Conservation (phyloP, 2,329 filamentous ascomycete genomes). For the Xylariomycetidae sp. region DNA sequence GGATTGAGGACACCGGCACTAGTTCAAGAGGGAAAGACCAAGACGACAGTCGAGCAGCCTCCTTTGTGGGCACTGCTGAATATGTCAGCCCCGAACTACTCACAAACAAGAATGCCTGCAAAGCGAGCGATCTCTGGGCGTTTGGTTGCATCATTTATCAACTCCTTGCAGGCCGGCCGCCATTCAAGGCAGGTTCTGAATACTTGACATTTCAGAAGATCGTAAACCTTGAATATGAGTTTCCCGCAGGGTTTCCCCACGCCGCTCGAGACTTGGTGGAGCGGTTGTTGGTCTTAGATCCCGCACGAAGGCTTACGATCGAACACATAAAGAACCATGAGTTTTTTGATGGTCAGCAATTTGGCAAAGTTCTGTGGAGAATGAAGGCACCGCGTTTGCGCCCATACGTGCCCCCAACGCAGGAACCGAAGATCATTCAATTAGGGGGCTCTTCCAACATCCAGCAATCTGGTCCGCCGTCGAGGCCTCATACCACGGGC, state of each 20-base stretch:
- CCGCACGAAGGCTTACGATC: constrained; percentile 75
- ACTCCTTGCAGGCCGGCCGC: constrained; percentile 87
- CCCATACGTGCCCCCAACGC: constrained; percentile 71
- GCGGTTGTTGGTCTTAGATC: constrained; percentile 83
- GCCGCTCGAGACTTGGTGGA: constrained; percentile 87
- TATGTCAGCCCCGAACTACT: constrained; percentile 98
- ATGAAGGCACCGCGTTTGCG: constrained; percentile 83
- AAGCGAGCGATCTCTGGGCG: constrained; percentile 96
- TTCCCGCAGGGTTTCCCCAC: constrained; percentile 80
- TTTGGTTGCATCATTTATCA: constrained; percentile 99
- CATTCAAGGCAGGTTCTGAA: constrained; percentile 93
- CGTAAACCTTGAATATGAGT: constrained; percentile 88
- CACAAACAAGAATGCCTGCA: constrained; percentile 94
- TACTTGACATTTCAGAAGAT: constrained; percentile 99
- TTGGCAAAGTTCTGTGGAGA: constrained; percentile 83
- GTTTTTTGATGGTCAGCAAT: constrained; percentile 85
- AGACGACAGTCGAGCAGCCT: constrained; percentile 75
- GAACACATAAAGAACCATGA: constrained; percentile 96
- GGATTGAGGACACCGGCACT: constrained; percentile 32
- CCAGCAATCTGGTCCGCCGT: constrained; percentile 20
- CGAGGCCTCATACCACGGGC: constrained; percentile 30
- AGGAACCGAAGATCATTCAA: constrained; percentile 71
- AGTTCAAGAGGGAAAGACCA: constrained; percentile 31
- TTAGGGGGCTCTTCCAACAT: constrained; percentile 52
- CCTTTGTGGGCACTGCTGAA: constrained; percentile 95